Evolutionary conservation across 352 stramenopile genomes (phyloP).

Genomic region (Phytophthora pluvialis): DNA sequence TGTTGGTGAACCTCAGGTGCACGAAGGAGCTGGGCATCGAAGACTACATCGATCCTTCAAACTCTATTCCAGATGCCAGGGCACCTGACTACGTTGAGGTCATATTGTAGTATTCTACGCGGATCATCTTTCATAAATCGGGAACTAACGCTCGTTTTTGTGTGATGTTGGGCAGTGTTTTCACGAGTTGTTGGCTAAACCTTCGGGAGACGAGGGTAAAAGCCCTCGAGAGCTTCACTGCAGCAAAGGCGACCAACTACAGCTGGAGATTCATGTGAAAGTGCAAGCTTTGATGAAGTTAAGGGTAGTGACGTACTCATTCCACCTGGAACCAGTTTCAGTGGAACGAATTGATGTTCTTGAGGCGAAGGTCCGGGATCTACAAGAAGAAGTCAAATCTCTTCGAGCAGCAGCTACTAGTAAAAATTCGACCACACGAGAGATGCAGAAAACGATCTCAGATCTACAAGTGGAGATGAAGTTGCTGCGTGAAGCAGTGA

Average conservation of each 20-base stretch:
- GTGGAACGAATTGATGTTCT: conserved; percentile 17
- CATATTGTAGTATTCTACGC: too few species aligned
- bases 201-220: background rate
- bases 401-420: conserved; percentile 6
- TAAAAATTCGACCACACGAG: background rate
- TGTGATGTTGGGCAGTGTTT: conserved; percentile 4
- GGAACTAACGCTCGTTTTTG: background rate
- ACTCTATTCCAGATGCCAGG: background rate
- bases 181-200: conserved; percentile 2
- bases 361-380: conserved; percentile 17
- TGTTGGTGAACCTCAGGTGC: background rate
- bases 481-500: background rate
- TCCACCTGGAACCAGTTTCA: conserved; percentile 11
- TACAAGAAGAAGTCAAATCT: conserved; percentile 20
- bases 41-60: background rate
- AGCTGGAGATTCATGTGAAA: conserved; percentile 20
- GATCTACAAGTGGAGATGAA: conserved; percentile 13
- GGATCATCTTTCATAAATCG: too few species aligned
- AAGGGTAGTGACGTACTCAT: conserved; percentile 8
- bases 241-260: conserved; percentile 4
- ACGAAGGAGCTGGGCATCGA: background rate
- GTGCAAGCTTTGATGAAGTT: conserved; percentile 18
- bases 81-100: background rate
- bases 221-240: conserved; percentile 5
- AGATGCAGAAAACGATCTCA: conserved; percentile 8